Evolutionary conservation across 1,284 basidiomycete genomes (phyloP).

Genomic region (Cutaneotrichosporon curvatum): DNA sequence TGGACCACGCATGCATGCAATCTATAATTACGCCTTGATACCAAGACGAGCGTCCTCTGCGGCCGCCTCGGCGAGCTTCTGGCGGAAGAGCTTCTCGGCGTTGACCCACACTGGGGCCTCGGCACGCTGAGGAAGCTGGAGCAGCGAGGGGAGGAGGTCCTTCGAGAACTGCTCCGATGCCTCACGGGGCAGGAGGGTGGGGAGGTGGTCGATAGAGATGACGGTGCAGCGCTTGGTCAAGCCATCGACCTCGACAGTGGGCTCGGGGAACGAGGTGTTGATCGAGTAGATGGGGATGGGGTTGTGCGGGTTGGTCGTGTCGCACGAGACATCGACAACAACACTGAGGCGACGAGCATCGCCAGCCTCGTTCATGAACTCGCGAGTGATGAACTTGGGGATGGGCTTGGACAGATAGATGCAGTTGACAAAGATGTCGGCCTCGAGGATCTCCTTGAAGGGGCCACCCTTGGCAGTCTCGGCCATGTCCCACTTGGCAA

Average conservation of each 20-base stretch:
- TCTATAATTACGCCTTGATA: constrained; percentile 16
- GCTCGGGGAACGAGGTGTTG: constrained; percentile 92
- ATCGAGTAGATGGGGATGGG: constrained; percentile 92
- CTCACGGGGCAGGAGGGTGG: constrained; percentile 84
- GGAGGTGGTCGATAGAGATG: constrained; percentile 96
- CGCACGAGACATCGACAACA: constrained; percentile 97
- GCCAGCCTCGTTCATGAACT: constrained; percentile 69
- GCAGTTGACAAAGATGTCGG: constrained; percentile 99
- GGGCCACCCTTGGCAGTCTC: constrained; percentile 98
- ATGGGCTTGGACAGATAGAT: constrained; percentile 91
- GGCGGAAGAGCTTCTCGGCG: constrained; percentile 75
- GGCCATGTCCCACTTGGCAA: constrained; percentile 94
- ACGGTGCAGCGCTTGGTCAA: constrained; percentile 55
- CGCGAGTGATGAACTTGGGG: constrained; percentile 74
- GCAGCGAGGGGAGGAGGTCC: constrained; percentile 79
- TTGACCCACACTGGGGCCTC: constrained; percentile 78
- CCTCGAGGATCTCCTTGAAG: constrained; percentile 90
- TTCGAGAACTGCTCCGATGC: constrained; percentile 92
- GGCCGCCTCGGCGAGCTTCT: constrained; percentile 58
- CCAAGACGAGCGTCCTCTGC: constrained; percentile 39
- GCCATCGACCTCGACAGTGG: constrained; percentile 75
- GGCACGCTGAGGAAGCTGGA: constrained; percentile 64
- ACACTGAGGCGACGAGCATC: constrained; percentile 63
- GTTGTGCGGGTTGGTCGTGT: constrained; percentile 98
- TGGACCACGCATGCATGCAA: not conserved